Conservation (phyloP, 108 stramenopile genomes). For the Nitzschia sp. region DNA sequence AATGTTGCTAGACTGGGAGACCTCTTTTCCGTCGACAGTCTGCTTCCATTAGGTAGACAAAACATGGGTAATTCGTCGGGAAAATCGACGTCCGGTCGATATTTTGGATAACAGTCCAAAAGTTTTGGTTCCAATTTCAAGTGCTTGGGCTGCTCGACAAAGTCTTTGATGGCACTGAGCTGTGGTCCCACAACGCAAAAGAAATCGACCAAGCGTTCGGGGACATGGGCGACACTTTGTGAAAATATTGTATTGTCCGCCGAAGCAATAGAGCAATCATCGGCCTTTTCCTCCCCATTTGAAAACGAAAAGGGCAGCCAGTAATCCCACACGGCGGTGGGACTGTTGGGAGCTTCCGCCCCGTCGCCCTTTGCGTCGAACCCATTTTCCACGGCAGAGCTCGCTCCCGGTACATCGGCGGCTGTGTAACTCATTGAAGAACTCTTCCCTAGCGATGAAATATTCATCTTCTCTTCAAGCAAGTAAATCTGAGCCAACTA, state of each 20-base stretch:
- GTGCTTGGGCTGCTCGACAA: slow-evolving; percentile 40
- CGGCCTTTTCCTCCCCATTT: neutral
- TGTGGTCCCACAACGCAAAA: slow-evolving; percentile 59
- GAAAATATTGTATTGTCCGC: neutral
- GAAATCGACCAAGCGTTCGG: slow-evolving; percentile 62
- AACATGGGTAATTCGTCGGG: slow-evolving; percentile 68
- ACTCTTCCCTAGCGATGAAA: neutral
- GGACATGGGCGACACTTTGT: slow-evolving; percentile 8
- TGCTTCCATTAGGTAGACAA: slow-evolving; percentile 74
- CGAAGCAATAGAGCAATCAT: neutral
- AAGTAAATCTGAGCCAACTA: neutral
- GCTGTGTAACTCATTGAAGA: neutral
- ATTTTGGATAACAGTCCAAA: slow-evolving; percentile 70
- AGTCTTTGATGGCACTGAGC: neutral
- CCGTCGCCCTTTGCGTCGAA: neutral
- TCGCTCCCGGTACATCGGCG: neutral
- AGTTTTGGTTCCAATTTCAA: slow-evolving; percentile 50
- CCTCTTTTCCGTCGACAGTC: slow-evolving; percentile 17
- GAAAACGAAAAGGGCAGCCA: neutral
- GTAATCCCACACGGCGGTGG: slow-evolving; percentile 18
- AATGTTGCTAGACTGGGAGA: slow-evolving; percentile 64
- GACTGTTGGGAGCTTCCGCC: slow-evolving; percentile 10
- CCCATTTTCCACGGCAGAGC: neutral
- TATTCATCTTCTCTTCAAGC: neutral
- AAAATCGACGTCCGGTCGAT: slow-evolving; percentile 55